Base-by-base conservation (phyloP, 345 rosid genomes). In the Salix udensis region DNA sequence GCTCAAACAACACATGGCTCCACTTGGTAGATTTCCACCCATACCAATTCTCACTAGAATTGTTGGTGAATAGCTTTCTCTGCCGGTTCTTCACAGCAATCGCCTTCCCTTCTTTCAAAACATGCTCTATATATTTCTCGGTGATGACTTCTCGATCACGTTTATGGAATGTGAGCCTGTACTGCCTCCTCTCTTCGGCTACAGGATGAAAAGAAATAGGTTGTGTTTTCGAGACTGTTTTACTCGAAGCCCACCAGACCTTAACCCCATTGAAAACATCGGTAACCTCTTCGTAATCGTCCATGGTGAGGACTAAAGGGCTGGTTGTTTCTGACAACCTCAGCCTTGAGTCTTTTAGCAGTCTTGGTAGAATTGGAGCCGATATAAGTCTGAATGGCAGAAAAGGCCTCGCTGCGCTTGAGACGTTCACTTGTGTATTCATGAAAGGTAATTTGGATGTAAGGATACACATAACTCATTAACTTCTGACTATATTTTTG, bases 11-110 rank as follows among this genome's bases (percentile, higher is more conserved):
- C 28, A 66, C 68, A 21, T 73, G 77, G 48, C 65, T 74, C 82
- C 82, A 79, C 31, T 73, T 73, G 42, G 2, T 74, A 7, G 62
- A 39, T 50, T 23, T 68, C 71, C 66, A 61, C 2, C 48, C 60
- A 28, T n/a, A 2, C 76, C 72, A 70, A 48, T 23, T n/a, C 15
- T 65, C 42, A 14, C 65, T 69, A 2, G 75, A 78, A 67, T 52
- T 76, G 31, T 80, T 80, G 26, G 79, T 30, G 67, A 71, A 71
- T 3, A 80, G 79, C 73, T 76, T 71, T 34, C 71, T 62, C 62
- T 75, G 71, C 58, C 82, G 13, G 12, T 79, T 79, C 23, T 40
- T 68, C 14, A 70, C 42, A 6, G 16, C 75, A 15, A 75, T 69
- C 39, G 24, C 44, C 69, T 65, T 75, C 36, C 83, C 83, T 64